These are phyloP conservation scores for Xylaria sp. DNA, from an alignment of 2,329 filamentous ascomycete genomes.

Conservation along the genomic window DNA sequence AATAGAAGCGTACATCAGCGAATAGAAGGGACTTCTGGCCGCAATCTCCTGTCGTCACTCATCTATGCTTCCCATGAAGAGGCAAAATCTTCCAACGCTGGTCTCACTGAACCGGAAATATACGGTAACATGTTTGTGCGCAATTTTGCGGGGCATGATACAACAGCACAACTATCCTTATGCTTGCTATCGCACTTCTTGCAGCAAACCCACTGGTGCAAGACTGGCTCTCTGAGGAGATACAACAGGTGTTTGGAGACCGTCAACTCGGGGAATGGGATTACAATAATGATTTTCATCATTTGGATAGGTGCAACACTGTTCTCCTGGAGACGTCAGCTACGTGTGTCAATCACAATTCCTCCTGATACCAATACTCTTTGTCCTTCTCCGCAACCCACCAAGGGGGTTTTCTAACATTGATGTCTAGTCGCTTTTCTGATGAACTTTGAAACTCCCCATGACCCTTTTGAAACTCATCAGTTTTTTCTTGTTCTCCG, in stretches of 20 bases:
- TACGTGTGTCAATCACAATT: not conserved
- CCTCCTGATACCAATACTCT: slow-evolving; percentile 7
- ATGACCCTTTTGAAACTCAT: not conserved
- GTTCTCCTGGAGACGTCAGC: slow-evolving; percentile 24
- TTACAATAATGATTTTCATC: slow-evolving; percentile 6
- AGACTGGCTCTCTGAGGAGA: slow-evolving; percentile 24
- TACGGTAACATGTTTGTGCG: slow-evolving; percentile 48
- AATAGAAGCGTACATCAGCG: slow-evolving; percentile 41
- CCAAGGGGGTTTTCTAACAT: not conserved
- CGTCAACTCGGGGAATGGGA: slow-evolving; percentile 8
- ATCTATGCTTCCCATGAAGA: not conserved
- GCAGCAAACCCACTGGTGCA: slow-evolving; percentile 39
- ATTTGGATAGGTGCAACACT: slow-evolving; percentile 17
- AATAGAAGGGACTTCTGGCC: not conserved
- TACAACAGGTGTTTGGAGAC: slow-evolving; percentile 2
- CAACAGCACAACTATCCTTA: slow-evolving; percentile 42
- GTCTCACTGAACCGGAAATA: slow-evolving; percentile 35
- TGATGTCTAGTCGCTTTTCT: not conserved
- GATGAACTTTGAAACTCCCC: not conserved
- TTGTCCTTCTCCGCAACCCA: too few relatives aligned
- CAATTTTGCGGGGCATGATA: slow-evolving; percentile 49
- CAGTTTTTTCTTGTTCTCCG: not conserved
- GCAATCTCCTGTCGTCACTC: not conserved
- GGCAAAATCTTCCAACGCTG: not conserved
- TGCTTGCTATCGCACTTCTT: slow-evolving; percentile 37